Conservation (phyloP, 2,329 filamentous ascomycete genomes). For the Calonectria leucothoes region DNA sequence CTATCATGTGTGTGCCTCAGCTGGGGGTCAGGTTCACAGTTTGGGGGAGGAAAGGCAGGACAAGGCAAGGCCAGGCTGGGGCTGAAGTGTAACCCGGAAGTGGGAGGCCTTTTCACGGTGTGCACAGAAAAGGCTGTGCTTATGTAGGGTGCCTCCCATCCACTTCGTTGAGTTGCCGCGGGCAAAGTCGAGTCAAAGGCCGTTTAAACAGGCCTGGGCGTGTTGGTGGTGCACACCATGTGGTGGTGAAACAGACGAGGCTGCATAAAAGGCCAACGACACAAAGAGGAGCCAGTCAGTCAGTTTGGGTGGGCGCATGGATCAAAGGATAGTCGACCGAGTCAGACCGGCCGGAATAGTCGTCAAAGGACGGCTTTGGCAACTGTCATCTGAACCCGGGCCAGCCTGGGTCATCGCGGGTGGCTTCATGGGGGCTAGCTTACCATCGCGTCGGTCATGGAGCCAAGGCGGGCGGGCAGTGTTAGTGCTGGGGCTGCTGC, state of each 20-base stretch:
- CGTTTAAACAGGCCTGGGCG: neutral
- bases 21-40: neutral
- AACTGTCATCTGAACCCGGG: neutral
- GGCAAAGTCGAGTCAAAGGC: neutral
- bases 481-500: slow-evolving; percentile 3
- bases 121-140: neutral
- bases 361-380: neutral
- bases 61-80: neutral
- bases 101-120: neutral
- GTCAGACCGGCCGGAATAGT: neutral
- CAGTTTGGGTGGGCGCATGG: neutral
- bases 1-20: neutral
- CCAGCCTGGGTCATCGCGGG: neutral
- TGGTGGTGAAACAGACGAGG: neutral
- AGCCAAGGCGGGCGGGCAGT: slow-evolving; percentile 1
- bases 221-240: neutral
- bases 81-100: neutral
- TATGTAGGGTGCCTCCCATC: neutral
- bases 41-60: neutral
- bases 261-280: neutral
- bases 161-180: neutral
- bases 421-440: neutral
- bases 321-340: neutral
- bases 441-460: slow-evolving; percentile 10
- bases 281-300: too few species aligned